Conservation (phyloP, 345 rosid genomes). For the Eucalyptus pauciflora region DNA sequence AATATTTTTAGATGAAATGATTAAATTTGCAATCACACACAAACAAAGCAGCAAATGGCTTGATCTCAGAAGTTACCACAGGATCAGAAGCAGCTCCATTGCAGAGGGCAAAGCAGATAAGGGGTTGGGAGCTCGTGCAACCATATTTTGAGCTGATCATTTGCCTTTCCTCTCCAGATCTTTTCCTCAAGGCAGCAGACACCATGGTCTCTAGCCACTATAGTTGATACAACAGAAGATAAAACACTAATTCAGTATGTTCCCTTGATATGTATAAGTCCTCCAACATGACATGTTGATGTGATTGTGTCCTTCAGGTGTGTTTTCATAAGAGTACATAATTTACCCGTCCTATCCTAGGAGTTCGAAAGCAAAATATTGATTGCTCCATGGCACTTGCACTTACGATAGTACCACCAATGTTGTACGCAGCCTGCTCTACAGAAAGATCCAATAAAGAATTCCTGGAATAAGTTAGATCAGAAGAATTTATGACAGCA, state of each 20-base stretch:
- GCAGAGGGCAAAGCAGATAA: constrained; percentile 76
- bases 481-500: background rate
- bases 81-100: constrained; percentile 85
- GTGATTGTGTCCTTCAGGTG: background rate
- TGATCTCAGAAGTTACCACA: constrained; percentile 31
- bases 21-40: background rate
- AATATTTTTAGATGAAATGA: background rate
- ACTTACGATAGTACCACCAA: constrained; percentile 66
- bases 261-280: background rate
- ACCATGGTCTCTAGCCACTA: constrained; percentile 86
- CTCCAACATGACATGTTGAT: background rate
- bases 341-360: constrained; percentile 65
- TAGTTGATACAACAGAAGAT: background rate
- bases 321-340: background rate
- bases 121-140: constrained; percentile 40
- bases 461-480: background rate
- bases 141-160: constrained; percentile 44
- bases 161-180: constrained; percentile 59
- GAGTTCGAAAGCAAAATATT: constrained; percentile 60
- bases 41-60: background rate
- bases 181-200: constrained; percentile 67
- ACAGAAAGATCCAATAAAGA: constrained; percentile 22
- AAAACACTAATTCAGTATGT: background rate
- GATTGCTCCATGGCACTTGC: constrained; percentile 86
- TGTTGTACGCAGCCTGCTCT: constrained; percentile 90